Percentiles rank a stretch among this genome's conserved stretches.
Conservation (phyloP, 176 grass and related monocot genomes). For the Avena insularis region DNA sequence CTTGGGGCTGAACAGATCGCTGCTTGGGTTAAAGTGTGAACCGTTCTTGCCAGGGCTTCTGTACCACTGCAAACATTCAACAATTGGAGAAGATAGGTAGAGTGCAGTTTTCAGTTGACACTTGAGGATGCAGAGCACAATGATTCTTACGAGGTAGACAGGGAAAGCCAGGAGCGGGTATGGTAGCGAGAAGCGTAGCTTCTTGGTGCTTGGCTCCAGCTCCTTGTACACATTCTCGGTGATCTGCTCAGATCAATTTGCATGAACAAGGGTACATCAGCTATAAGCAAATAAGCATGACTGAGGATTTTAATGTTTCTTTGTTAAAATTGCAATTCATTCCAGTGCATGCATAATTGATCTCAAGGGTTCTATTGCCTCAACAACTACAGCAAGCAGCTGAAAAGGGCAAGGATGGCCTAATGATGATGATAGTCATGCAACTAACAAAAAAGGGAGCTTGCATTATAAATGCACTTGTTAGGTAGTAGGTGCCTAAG, state of each 20-base stretch:
- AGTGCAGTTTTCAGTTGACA: background rate
- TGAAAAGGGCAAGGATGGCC: background rate
- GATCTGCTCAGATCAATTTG: slow-evolving; percentile 53
- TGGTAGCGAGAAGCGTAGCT: slow-evolving; percentile 65
- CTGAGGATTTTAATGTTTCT: background rate
- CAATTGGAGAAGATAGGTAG: background rate
- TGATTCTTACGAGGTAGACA: slow-evolving; percentile 65
- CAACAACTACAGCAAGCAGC: background rate
- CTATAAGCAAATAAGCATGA: background rate
- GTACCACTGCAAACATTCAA: slow-evolving; percentile 49
- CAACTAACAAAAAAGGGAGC: background rate
- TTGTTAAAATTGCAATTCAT: background rate
- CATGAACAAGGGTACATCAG: background rate
- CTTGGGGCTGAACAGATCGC: slow-evolving; percentile 65
- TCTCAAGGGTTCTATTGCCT: background rate
- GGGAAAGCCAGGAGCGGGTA: slow-evolving; percentile 80
- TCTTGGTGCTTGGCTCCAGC: slow-evolving; percentile 53
- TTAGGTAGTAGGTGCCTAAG: background rate
- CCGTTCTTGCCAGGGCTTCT: slow-evolving; percentile 79
- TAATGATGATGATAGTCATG: slow-evolving; percentile 6
- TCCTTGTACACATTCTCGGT: slow-evolving; percentile 65
- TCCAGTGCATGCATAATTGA: background rate
- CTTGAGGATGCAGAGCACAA: background rate
- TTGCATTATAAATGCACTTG: background rate
- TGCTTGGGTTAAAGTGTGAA: slow-evolving; percentile 80